phyloP scores from a whole-genome alignment of 805 yeast genomes.

The Metschnikowia anglica region DNA sequence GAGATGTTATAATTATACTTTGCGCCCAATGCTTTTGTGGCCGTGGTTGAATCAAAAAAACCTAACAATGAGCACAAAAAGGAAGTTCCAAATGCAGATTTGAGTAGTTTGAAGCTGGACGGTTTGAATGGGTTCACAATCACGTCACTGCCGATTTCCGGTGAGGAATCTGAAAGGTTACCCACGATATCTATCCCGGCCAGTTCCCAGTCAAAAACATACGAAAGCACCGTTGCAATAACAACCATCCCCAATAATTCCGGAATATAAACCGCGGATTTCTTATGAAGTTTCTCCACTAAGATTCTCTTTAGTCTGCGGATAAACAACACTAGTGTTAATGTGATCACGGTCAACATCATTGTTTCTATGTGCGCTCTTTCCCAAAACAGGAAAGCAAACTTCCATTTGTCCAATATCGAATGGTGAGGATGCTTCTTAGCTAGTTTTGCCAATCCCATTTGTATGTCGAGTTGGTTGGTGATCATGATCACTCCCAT shows the following conservation, averaged over 20 bases:
- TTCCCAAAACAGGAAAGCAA: constrained; percentile 8
- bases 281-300: constrained; percentile 19
- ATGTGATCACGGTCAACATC: constrained; percentile 23
- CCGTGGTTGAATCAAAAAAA: constrained; percentile 37
- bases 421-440: constrained; percentile 24
- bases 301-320: constrained; percentile 22
- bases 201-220: constrained; percentile 25
- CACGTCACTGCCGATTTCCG: background rate
- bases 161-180: constrained; percentile 18
- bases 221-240: constrained; percentile 29
- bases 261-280: constrained; percentile 29
- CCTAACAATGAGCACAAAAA: constrained; percentile 35
- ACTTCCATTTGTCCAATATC: constrained; percentile 15
- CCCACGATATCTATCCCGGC: constrained; percentile 34
- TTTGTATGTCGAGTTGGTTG: constrained; percentile 49
- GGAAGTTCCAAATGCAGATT: constrained; percentile 29
- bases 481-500: constrained; percentile 82
- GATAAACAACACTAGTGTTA: constrained; percentile 23
- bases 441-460: constrained; percentile 28
- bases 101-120: constrained; percentile 23
- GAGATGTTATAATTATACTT: constrained; percentile 33
- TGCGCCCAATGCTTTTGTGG: constrained; percentile 33
- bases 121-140: constrained; percentile 25
- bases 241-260: constrained; percentile 35
- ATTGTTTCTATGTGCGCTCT: constrained; percentile 13